phyloP scores from a whole-genome alignment of 306 rosid species.

The Acacia acuminata region DNA sequence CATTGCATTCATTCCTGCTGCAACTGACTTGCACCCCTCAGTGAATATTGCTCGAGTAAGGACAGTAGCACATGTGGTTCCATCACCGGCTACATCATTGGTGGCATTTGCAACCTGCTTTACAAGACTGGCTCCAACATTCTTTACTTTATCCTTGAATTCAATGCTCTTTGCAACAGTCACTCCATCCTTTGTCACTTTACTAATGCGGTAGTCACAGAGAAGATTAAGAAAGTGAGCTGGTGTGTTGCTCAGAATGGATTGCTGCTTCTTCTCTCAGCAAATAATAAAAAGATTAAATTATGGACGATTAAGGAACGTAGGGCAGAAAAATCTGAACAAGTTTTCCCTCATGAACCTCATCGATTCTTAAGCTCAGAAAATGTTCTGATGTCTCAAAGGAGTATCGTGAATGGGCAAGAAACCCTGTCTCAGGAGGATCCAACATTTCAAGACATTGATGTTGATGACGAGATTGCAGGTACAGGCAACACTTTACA shows the following conservation, averaged over 20 bases:
- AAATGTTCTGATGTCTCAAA: slow-evolving; percentile 60
- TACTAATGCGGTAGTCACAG: slow-evolving; percentile 60
- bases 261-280: slow-evolving; percentile 54
- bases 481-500: slow-evolving; percentile 43
- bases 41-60: slow-evolving; percentile 85
- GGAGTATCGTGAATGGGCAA: slow-evolving; percentile 50
- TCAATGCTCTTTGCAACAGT: slow-evolving; percentile 95
- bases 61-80: slow-evolving; percentile 93
- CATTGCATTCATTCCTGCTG: slow-evolving; percentile 98
- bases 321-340: slow-evolving; percentile 52
- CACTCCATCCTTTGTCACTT: slow-evolving; percentile 95
- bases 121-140: slow-evolving; percentile 93
- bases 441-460: slow-evolving; percentile 33
- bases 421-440: slow-evolving; percentile 33
- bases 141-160: slow-evolving; percentile 86
- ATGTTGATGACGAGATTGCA: slow-evolving; percentile 40
- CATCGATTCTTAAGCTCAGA: slow-evolving; percentile 45
- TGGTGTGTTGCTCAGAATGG: slow-evolving; percentile 65
- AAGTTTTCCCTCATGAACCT: slow-evolving; percentile 42
- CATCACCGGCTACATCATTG: slow-evolving; percentile 93
- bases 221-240: slow-evolving; percentile 61
- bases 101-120: slow-evolving; percentile 99
- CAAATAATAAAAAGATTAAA: slow-evolving; percentile 73
- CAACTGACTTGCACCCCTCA: slow-evolving; percentile 98
- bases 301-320: slow-evolving; percentile 70